Evolutionary conservation across 2,329 filamentous ascomycete species (phyloP), one percentile per base, ranked within the genome.

Genomic region (Ophiostoma sp.): DNA sequence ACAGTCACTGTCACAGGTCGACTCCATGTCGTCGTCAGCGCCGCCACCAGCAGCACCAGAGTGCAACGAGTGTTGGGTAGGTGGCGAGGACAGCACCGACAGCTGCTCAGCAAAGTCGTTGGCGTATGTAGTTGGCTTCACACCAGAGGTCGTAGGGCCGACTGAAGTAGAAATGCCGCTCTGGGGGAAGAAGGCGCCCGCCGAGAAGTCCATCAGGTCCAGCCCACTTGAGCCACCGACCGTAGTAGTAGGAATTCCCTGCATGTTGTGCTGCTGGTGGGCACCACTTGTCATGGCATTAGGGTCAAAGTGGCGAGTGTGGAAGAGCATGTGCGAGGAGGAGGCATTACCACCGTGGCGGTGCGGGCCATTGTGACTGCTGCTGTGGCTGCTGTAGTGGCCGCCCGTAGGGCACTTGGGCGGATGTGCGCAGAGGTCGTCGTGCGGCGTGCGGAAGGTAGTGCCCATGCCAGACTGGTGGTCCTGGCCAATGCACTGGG

Each of bases 1-100:
- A 25, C 77, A 78, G 63, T 76, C 71, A 69, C 76, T 77, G n/a
- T 75, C 73, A 28, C 76, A 77, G 15, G 69, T 59, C 2, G 75
- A 76, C 61, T 73, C 74, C 22, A n/a, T 36, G 31, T 76, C 75
- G 5, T 69, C 75, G 2, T 72, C 64, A 15, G 55, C 66, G 2
- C 57, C 66, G n/a, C 28, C 52, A 15, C 57, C 50, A 42, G 52
- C 70, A 11, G 9, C 31, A 45, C 48, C 63, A 22, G 39, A 50
- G 36, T 71, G 42, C 64, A 48, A 22, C 5, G 52, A 70, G 33
- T 66, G 17, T 8, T 39, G 61, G 5, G 72, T 70, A 17, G 48
- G 69, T 45, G 73, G 73, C 39, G 74, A 75, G 2, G 75, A 75
- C 31, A 75, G 70, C 2, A 72, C 73, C 5, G 74, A 73, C 50